These are phyloP conservation scores for Phytophthora boehmeriae DNA, from an alignment of 352 stramenopile species.

Conservation along the genomic window DNA sequence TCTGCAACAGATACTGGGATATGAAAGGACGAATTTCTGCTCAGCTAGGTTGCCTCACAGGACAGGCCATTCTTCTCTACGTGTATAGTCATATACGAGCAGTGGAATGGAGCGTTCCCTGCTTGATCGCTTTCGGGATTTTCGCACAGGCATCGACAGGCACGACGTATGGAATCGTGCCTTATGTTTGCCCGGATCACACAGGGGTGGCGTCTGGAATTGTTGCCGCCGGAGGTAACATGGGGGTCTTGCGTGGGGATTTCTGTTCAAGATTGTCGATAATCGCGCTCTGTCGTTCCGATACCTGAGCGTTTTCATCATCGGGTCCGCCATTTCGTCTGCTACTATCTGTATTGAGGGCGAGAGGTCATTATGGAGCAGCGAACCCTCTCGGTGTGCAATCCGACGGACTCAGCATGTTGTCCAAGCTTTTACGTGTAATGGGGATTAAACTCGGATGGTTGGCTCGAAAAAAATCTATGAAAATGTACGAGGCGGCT, in stretches of 20 bases:
- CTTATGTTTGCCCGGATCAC: slow-evolving; percentile 46
- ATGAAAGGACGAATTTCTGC: slow-evolving; percentile 88
- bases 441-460: neutral
- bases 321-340: slow-evolving; percentile 20
- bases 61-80: slow-evolving; percentile 81
- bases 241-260: slow-evolving; percentile 55
- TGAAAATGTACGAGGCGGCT: too few relatives aligned
- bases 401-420: slow-evolving; percentile 18
- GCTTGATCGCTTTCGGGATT: slow-evolving; percentile 89
- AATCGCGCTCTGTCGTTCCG: slow-evolving; percentile 38
- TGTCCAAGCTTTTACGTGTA: slow-evolving; percentile 33
- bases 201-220: slow-evolving; percentile 53
- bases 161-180: slow-evolving; percentile 67
- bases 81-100: slow-evolving; percentile 75
- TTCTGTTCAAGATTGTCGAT: slow-evolving; percentile 54
- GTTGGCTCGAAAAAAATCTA: neutral
- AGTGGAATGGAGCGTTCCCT: slow-evolving; percentile 61
- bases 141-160: slow-evolving; percentile 68
- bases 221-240: slow-evolving; percentile 57
- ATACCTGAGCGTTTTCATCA: slow-evolving; percentile 54
- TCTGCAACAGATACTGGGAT: slow-evolving; percentile 66
- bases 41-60: slow-evolving; percentile 76
- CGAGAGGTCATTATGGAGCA: slow-evolving; percentile 35
- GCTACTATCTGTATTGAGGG: slow-evolving; percentile 25
- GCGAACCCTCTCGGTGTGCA: slow-evolving; percentile 14